A percentile compares a stretch with the other conserved stretches of the same genome.
phyloP scores from a whole-genome alignment of 495 filamentous ascomycete genomes.

The Xylaria acuta region DNA sequence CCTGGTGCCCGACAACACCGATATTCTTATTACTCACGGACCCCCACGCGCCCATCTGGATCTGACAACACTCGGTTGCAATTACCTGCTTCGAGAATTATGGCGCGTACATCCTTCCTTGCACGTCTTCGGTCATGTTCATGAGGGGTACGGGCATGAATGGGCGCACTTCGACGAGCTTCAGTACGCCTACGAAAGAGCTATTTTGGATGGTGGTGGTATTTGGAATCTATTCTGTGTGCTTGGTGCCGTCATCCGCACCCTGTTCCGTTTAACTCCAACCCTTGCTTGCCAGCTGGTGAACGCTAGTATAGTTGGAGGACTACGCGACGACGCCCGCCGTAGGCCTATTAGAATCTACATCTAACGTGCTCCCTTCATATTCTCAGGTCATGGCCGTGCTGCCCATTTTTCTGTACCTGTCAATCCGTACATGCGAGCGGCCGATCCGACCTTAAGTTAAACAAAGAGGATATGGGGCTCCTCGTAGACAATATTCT shows the following conservation, averaged over 20 bases:
- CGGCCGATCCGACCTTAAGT: neutral
- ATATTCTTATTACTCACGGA: constrained; percentile 79
- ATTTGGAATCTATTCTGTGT: constrained; percentile 31
- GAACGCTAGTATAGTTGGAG: constrained; percentile 24
- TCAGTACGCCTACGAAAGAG: constrained; percentile 33
- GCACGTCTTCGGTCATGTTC: constrained; percentile 82
- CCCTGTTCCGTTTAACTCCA: neutral
- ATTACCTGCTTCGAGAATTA: constrained; percentile 67
- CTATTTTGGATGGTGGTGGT: constrained; percentile 32
- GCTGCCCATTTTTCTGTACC: neutral
- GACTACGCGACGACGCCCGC: constrained; percentile 19
- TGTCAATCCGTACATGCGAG: neutral
- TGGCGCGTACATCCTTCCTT: constrained; percentile 70
- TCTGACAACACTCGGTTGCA: constrained; percentile 63
- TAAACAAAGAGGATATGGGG: constrained; percentile 17
- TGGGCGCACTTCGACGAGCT: constrained; percentile 34
- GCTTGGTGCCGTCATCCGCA: neutral
- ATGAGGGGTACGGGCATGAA: constrained; percentile 58
- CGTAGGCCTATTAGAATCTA: constrained; percentile 22
- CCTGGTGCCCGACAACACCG: constrained; percentile 62
- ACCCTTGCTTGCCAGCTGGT: constrained; percentile 18
- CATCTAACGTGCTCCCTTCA: constrained; percentile 31
- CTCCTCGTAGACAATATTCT: neutral
- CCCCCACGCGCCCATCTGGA: constrained; percentile 71
- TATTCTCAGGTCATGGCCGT: constrained; percentile 7